Base-by-base conservation (phyloP, 495 filamentous ascomycete species). In the Aspergillus baeticus region DNA sequence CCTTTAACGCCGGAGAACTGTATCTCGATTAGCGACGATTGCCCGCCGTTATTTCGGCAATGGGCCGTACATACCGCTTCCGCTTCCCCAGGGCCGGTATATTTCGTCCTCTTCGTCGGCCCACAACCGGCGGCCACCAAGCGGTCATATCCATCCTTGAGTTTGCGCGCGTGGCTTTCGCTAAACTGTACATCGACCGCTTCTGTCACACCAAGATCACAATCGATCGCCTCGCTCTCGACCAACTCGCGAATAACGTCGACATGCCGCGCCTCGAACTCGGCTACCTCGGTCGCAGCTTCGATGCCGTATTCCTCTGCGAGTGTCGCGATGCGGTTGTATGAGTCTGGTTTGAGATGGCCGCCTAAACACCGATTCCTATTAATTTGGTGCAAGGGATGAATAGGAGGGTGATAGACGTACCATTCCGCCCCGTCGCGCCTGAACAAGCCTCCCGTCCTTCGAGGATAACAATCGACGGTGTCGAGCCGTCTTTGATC, bases 391-490 rank as follows among this genome's bases (percentile, higher is more conserved):
- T 4, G 38, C n/a, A 41, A 47, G 44, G 33, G 3, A 29, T 7
- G n/a, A 47, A 34, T n/a, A 18, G 34, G 13, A 26, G n/a, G 5
- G 45, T 35, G 20, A 35, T 8, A 34, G 15, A 36, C 45, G 38
- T 51, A 50, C 72, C 72, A 57, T 76, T 76, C 4, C 89, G 71
- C 3, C 89, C 90, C 4, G 91, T 93, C 15, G 90, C 91, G 4
- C 91, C 90, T 69, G 81, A 91, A 65, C 89, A 92, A 14, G 86
- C 88, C 75, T 93, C 85, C 45, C 89, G 77, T 13, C 90, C 90
- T 69, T 96, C 91, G 4, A 96, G 70, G 75, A 94, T 86, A 2
- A 91, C 77, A 7, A 92, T 75, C 0, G 64, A 69, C 7, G 46
- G 46, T 0, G 23, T 31, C 5, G 18, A 18, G 10, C 18, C 35